Evolutionary conservation across 805 yeast genomes (phyloP).

Genomic region (Sungouiozyma ichnusensis): DNA sequence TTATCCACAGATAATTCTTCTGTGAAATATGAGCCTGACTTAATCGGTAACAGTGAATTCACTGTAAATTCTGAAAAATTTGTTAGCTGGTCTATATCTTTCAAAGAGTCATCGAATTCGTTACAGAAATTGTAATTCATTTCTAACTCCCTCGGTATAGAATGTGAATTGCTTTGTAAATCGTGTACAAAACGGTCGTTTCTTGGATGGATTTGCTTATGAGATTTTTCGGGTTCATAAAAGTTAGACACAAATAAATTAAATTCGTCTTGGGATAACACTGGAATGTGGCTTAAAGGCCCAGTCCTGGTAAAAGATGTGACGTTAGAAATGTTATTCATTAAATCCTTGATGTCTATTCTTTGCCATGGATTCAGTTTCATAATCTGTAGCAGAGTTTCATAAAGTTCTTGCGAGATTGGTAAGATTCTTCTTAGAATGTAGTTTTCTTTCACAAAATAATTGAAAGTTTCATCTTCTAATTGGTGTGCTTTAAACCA

Average conservation of each 20-base stretch:
- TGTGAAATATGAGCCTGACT: not conserved
- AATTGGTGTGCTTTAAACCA: slow-evolving; percentile 70
- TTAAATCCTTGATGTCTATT: slow-evolving; percentile 14
- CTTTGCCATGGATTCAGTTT: slow-evolving; percentile 28
- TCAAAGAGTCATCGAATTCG: not conserved
- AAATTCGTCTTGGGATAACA: slow-evolving; percentile 1
- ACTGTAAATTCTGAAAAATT: not conserved
- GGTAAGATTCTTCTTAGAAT: slow-evolving; percentile 63
- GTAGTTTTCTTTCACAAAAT: slow-evolving; percentile 44
- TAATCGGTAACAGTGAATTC: not conserved
- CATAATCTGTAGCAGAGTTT: slow-evolving; percentile 33
- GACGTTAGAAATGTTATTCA: slow-evolving; percentile 16
- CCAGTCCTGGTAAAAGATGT: slow-evolving; percentile 21
- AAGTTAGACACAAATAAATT: not conserved
- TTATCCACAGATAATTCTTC: not conserved
- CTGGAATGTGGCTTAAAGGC: slow-evolving; percentile 18
- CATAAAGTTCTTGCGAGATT: slow-evolving; percentile 50
- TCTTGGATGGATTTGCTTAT: not conserved
- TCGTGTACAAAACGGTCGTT: not conserved
- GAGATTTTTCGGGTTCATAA: not conserved
- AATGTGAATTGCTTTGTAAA: not conserved
- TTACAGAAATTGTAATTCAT: not conserved
- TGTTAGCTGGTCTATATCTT: not conserved
- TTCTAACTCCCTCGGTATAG: not conserved
- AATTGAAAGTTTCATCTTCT: slow-evolving; percentile 54